Evolutionary conservation across 148 eudicot genomes (phyloP), one percentile per base, ranked within the genome.

Genomic region (Heliosperma pusillum): DNA sequence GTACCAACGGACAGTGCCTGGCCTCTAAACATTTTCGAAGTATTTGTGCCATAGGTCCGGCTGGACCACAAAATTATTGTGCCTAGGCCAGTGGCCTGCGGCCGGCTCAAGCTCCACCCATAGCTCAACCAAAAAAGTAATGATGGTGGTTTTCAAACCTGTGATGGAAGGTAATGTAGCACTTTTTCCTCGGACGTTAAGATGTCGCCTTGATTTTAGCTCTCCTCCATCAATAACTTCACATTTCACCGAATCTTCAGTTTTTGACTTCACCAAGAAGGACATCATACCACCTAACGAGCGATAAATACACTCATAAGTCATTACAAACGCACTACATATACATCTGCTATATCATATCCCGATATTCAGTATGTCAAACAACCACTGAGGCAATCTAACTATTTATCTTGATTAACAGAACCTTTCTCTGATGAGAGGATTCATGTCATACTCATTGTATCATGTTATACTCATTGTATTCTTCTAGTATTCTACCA

Each of bases 251-350:
- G 90, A 86, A 79, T 92, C 99, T 79, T 74, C 82, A 25, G 92
- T 89, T 86, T 92, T 92, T 29, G 94, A 95, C 85, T 90, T 95
- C 77, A 95, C 99, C 70, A 81, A 29, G 9, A 95, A 89, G 61
- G 99, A 95, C 97, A 95, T 95, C 99, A 95, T 95, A 78, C 99
- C 99, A 81, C 99, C 99, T 95, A 74, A 65, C 12, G 57, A 87
- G 55, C 33, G 80, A 73, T 40, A 74, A 4, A 44, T 47, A 66
- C 74, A 11, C 3, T 9, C 42, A 16, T 64, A 58, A 66, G n/a
- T 65, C n/a, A 66, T 30, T 26, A 24, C 10, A 26, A 47, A 44
- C 40, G 60, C n/a, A 44, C 7, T 60, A 17, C 30, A 64, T 27
- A 59, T 33, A 24, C 50, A 75, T 21, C 30, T 45, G 21, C 12